phyloP scores from a whole-genome alignment of 192 early-diverging fungal genomes.

The Bifiguratus adelaidae region DNA sequence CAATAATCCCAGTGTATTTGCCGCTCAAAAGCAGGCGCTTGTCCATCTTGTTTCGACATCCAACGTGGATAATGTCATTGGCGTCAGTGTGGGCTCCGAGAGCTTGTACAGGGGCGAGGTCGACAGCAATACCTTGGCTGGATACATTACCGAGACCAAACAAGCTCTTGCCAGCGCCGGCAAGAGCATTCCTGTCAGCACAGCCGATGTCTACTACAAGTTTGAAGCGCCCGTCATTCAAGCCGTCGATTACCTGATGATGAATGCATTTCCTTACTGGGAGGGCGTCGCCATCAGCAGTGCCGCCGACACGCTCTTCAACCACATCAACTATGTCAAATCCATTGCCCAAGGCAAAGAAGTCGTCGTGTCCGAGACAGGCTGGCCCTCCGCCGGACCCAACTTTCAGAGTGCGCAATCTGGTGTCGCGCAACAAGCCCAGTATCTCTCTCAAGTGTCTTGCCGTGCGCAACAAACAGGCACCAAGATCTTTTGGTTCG shows the following conservation, averaged over 20 bases:
- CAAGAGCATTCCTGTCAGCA: constrained; percentile 29
- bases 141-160: constrained; percentile 30
- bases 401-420: constrained; percentile 34
- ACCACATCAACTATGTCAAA: constrained; percentile 33
- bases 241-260: constrained; percentile 44
- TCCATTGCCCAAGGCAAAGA: constrained; percentile 31
- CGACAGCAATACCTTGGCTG: constrained; percentile 22
- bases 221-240: constrained; percentile 19
- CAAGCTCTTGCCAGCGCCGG: constrained; percentile 19
- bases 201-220: constrained; percentile 45
- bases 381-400: constrained; percentile 43
- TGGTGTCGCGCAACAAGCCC: constrained; percentile 30
- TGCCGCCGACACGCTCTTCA: constrained; percentile 30
- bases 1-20: constrained; percentile 23
- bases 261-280: constrained; percentile 56
- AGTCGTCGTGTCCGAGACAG: constrained; percentile 48
- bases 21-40: constrained; percentile 31
- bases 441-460: constrained; percentile 34
- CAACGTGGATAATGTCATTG: constrained; percentile 24
- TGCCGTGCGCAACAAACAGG: constrained; percentile 33
- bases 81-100: constrained; percentile 49
- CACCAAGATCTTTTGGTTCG: constrained; percentile 42
- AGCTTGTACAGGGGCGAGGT: constrained; percentile 43
- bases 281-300: constrained; percentile 36
- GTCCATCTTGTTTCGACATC: constrained; percentile 25